Evolutionary conservation across 2,329 filamentous ascomycete genomes (phyloP), one percentile per base, ranked within the genome.

Genomic region (Leptodontidium sp.): DNA sequence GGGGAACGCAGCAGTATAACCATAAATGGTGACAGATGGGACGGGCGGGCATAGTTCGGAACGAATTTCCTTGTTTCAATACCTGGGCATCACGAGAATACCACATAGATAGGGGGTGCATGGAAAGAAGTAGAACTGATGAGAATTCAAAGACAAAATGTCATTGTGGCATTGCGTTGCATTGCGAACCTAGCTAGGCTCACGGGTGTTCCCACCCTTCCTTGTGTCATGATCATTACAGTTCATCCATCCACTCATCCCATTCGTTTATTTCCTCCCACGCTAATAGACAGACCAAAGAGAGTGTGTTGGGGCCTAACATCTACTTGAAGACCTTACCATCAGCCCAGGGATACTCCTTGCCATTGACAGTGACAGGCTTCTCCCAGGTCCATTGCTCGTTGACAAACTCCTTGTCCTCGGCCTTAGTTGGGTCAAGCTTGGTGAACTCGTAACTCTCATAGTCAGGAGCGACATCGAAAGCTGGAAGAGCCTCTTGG

Each of bases 291-390:
- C 70, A 63, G 68, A 66, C 64, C 65, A 68, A 71, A 68, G 57
- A 55, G 65, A 67, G 63, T 17, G 52, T 50, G 55, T 38, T 58
- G 35, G 64, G 66, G 49, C 35, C 55, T 57, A 59, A 69, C 73
- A 70, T 86, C 88, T 97, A 98, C 89, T 98, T 98, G 92, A 98
- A 98, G 82, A 98, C 94, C 90, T 98, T 98, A 82, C 96, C 96
- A 79, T 93, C 91, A 80, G 92, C 92, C 86, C 91, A 93, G 82
- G 89, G 84, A 85, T 94, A 97, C 80, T 91, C 88, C 92, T 98
- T 98, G 86, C 92, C 95, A 79, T 91, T 83, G 79, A 93, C 87
- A 74, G 84, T 85, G 78, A 94, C 85, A 75, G 92, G 90, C 86
- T 93, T 92, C 82, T 98, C 96, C 93, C 94, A 97, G 72, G 89